A percentile compares a stretch with the other conserved stretches of the same genome.
Evolutionary conservation across 768 basidiomycete genomes (phyloP).

Genomic region (Psilocybe subaeruginosa): DNA sequence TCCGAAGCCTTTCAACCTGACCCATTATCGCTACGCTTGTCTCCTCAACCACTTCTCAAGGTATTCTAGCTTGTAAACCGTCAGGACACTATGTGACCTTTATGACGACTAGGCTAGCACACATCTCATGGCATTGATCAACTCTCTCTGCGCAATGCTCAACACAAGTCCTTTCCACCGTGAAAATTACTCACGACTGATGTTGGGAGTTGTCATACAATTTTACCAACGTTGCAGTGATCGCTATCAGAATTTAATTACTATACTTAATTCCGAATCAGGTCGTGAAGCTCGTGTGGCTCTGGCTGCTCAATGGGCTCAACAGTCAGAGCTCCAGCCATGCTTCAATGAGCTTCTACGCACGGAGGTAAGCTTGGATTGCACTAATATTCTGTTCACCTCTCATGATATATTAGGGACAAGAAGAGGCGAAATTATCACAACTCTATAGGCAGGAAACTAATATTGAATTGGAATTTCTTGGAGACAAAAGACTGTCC

Average conservation of each 20-base stretch:
- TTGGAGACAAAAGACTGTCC: constrained; percentile 55
- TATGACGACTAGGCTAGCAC: constrained; percentile 64
- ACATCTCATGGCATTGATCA: constrained; percentile 86
- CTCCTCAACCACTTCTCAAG: constrained; percentile 77
- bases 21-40: constrained; percentile 63
- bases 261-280: constrained; percentile 33
- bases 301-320: constrained; percentile 83
- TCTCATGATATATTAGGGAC: constrained; percentile 33
- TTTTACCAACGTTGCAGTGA: constrained; percentile 95
- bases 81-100: not conserved
- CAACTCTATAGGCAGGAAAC: constrained; percentile 79
- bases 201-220: constrained; percentile 92
- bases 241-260: constrained; percentile 77
- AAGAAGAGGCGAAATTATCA: constrained; percentile 42
- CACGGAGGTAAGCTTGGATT: constrained; percentile 49
- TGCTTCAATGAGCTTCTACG: constrained; percentile 70
- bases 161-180: constrained; percentile 91
- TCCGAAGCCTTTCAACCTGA: constrained; percentile 90
- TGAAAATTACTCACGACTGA: constrained; percentile 93
- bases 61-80: constrained; percentile 37
- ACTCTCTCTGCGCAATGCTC: constrained; percentile 91
- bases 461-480: constrained; percentile 70
- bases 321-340: constrained; percentile 74
- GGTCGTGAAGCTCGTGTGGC: constrained; percentile 51
- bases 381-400: not conserved